Evolutionary conservation across 2,329 filamentous ascomycete genomes (phyloP), one percentile per base, ranked within the genome.

Genomic region (Diaporthe aspalathi): DNA sequence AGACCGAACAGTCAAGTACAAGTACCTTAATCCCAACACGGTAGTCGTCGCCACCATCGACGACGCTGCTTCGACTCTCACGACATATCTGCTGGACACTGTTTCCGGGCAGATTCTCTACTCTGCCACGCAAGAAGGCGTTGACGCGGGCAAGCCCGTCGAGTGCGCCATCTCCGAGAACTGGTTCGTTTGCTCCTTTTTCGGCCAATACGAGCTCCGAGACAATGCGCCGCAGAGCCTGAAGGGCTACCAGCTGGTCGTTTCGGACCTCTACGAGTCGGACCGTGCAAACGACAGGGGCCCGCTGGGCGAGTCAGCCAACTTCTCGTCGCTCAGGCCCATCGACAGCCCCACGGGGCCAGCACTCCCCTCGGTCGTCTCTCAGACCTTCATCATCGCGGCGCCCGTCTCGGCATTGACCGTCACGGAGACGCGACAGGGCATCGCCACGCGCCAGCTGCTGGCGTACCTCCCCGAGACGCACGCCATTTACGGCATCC

Each of bases 1-100:
- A 32, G 93, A 99, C 78, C 90, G 96, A 53, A 91, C 91, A n/a
- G 96, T 99, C 60, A 89, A 95, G 74, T 99, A 99, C 89, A 99
- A 99, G 83, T 98, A 98, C 79, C 84, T 99, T 50, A 97, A 97
- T 83, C 90, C 93, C 0, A 98, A 97, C 81, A 88, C 94, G 8
- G 86, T 94, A 2, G 87, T 98, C 0, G 86, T 97, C 56, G 93
- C 93, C 1, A 87, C 93, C 1, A 83, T 91, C 2, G 87, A 92
- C 43, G 87, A 91, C 27, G 83, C 84, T 14, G 78, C 86, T 3
- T 86, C 84, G 4, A 87, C 86, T 1, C 89, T 94, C 9, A 91
- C 90, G 0, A 86, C 97, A 74, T 94, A 95, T 77, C 86, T 98
- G 14, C 80, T 99, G 17, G 95, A 99, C 78, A 93, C 93, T 2